Evolutionary conservation across 106 monocot species (phyloP).

Genomic region (Dendrobium nobile): DNA sequence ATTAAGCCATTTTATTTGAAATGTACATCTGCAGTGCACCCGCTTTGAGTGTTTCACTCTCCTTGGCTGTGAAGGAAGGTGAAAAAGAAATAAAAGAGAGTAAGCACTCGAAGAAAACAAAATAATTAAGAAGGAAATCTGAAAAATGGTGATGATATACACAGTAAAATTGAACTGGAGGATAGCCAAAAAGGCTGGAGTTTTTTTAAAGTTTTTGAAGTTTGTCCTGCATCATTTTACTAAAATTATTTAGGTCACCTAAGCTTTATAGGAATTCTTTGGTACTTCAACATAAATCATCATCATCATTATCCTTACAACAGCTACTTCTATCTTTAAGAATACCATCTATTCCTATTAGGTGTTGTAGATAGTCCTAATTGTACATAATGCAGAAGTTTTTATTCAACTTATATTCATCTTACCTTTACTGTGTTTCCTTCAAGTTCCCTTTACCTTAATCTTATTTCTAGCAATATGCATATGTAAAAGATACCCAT

Average conservation of each 20-base stretch:
- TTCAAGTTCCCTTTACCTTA: background rate
- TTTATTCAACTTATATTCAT: background rate
- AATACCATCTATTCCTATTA: background rate
- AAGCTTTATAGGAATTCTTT: background rate
- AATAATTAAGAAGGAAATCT: background rate
- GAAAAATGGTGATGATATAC: background rate
- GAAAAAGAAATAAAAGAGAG: background rate
- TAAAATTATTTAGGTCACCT: background rate
- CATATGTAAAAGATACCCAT: background rate
- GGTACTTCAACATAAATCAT: background rate
- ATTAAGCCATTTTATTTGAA: conserved; percentile 47
- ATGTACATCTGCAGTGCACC: conserved; percentile 58
- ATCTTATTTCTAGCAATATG: background rate
- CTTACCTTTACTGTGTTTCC: background rate
- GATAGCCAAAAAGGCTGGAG: background rate
- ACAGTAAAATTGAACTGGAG: background rate
- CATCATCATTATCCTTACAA: background rate
- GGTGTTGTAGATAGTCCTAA: background rate
- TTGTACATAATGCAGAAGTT: background rate
- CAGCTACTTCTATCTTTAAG: background rate
- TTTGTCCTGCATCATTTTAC: background rate
- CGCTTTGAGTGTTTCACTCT: conserved; percentile 57
- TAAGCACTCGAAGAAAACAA: background rate
- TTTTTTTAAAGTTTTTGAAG: background rate
- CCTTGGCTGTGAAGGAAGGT: conserved; percentile 19